Percentiles rank a stretch among this genome's conserved stretches.
Evolutionary conservation across 1,139 yeast genomes (phyloP).

Genomic region (Kodamaea alishanica): DNA sequence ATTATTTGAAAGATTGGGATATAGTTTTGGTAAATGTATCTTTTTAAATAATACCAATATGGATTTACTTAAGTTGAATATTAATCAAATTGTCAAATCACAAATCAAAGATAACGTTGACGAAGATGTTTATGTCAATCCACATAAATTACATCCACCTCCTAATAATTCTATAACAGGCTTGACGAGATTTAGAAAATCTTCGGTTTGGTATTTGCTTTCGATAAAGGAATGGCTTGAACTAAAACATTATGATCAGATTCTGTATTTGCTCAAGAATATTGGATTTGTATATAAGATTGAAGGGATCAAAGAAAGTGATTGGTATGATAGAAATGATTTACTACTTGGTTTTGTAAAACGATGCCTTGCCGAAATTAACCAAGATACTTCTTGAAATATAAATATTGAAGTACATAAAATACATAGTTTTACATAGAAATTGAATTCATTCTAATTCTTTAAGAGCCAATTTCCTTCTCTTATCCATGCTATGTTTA

Average conservation of each 20-base stretch:
- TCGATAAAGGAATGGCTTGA: conserved; percentile 73
- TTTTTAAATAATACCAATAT: conserved; percentile 17
- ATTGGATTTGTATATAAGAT: conserved; percentile 22
- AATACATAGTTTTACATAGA: conserved; percentile 1
- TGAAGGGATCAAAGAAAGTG: conserved; percentile 16
- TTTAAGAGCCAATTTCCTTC: conserved; percentile 41
- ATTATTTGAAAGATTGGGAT: conserved; percentile 40
- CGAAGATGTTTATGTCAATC: conserved; percentile 35
- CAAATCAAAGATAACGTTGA: conserved; percentile 17
- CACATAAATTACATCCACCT: conserved; percentile 34
- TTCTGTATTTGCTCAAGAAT: conserved; percentile 22
- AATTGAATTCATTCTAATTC: conserved; percentile 29
- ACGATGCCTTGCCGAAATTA: conserved; percentile 10
- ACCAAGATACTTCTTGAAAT: not conserved
- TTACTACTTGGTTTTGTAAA: conserved; percentile 31
- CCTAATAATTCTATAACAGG: conserved; percentile 44
- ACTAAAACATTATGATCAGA: conserved; percentile 27
- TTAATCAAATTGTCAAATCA: conserved; percentile 2
- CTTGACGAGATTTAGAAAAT: conserved; percentile 62
- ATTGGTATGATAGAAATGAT: conserved; percentile 39
- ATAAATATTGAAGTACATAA: not conserved
- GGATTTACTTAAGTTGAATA: conserved; percentile 10
- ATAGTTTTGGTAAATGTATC: conserved; percentile 30
- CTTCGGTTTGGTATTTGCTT: conserved; percentile 73
- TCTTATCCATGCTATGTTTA: conserved; percentile 33